These are phyloP conservation scores for Panellus pusillus DNA, from an alignment of 768 basidiomycete genomes.

Conservation along the genomic window DNA sequence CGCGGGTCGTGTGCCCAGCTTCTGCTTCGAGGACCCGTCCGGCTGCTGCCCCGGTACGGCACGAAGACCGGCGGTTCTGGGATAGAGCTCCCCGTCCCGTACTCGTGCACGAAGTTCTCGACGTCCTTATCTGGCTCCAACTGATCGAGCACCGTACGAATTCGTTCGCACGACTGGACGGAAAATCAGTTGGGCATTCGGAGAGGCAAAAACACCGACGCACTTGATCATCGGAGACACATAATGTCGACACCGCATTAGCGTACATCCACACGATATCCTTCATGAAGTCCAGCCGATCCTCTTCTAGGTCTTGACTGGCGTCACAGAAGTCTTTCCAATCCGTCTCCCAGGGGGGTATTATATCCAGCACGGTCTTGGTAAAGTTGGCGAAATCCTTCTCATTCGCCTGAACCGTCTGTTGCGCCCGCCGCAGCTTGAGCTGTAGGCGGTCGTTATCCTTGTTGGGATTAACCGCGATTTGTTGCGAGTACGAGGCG, in stretches of 20 bases:
- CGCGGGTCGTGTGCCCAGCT: conserved; percentile 47
- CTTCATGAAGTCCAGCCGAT: conserved; percentile 92
- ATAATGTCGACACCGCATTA: conserved; percentile 91
- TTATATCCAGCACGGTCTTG: conserved; percentile 75
- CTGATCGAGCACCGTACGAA: conserved; percentile 84
- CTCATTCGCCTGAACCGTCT: conserved; percentile 90
- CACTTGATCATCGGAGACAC: conserved; percentile 94
- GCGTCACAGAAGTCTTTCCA: conserved; percentile 96
- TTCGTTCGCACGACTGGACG: conserved; percentile 83
- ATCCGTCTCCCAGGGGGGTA: conserved; percentile 83
- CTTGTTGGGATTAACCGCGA: conserved; percentile 86
- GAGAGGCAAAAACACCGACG: conserved; percentile 25
- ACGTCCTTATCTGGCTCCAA: conserved; percentile 89
- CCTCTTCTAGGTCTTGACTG: conserved; percentile 94
- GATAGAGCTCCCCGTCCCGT: conserved; percentile 86
- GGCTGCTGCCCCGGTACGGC: conserved; percentile 19
- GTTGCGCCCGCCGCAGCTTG: conserved; percentile 85
- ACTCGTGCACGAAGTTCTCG: conserved; percentile 85
- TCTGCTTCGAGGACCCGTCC: conserved; percentile 8
- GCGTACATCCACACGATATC: conserved; percentile 96
- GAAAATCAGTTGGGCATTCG: conserved; percentile 1
- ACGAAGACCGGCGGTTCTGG: conserved; percentile 90
- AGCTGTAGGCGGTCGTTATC: conserved; percentile 88
- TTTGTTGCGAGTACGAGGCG: conserved; percentile 92
- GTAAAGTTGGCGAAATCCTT: conserved; percentile 90